Base-by-base conservation (phyloP, 1,284 basidiomycete species). In the Boletus smithii region DNA sequence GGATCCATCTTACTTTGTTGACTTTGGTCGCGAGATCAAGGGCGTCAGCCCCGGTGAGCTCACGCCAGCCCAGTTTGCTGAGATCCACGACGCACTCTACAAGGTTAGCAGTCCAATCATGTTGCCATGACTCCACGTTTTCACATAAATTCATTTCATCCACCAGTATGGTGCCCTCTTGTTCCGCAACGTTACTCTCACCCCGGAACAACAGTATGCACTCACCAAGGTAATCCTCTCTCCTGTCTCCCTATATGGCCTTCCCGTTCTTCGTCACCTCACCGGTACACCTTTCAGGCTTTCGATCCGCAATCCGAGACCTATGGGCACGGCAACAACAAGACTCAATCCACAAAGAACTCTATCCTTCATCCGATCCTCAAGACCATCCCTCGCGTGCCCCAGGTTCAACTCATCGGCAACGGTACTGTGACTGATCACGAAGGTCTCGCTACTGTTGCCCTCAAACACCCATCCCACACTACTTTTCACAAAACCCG, bases 361-460 rank as follows among this genome's bases (percentile, higher is more conserved):
- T 90, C 88, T 13, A 83, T 91, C 57, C 79, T 91, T 5, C 87
- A 91, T 60, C 86, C 88, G 0, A 86, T 91, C 63, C 79, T 92
- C 56, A 92, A 91, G 73, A 91, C 89, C 27, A 91, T 92, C 57
- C 90, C 89, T 3, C 79, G 82, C 37, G 84, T 87, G 6, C 89
- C 88, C 2, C 88, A 92, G 62, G 90, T 93, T 3, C 90, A 93
- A 62, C 80, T 91, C 42, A 91, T 92, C 63, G 90, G 89, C 22
- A 91, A 88, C 58, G 85, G 83, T 14, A 76, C 69, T 4, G 79
- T 87, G n/a, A 80, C 80, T 54, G 69, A 87, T 58, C 80, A 92
- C 69, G 87, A 90, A 63, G 89, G 89, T 10, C 76, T 92, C 34
- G 77, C 80, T 1, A 76, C 81, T 51, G 86, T 83, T 29, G 76